Base-by-base conservation (phyloP, 1,284 basidiomycete genomes). In the Hortiboletus rubellus region DNA sequence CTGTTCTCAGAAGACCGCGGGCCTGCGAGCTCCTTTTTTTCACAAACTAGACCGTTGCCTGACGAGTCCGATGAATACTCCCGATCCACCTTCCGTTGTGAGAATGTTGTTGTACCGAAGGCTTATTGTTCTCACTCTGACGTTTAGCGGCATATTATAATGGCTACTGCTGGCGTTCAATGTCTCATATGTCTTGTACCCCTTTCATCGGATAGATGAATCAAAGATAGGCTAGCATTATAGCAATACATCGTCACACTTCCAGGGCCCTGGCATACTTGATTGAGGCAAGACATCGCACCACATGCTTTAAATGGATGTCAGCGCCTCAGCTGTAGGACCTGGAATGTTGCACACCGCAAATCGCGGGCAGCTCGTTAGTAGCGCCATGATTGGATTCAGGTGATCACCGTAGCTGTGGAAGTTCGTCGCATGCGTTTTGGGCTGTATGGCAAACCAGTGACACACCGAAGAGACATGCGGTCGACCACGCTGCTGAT, bases 401-500 rank as follows among this genome's bases (percentile, higher is more conserved):
- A 27, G 27, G 27, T 27, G 27, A 22, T 31, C 12, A 12, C 14
- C 36, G 36, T 30, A 14, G 18, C 14, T 5, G 3, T 49, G 5
- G 27, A 47, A 40, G 47, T 50, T 64, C 59, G 15, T 47, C 44
- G 17, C 50, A 38, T 41, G 41, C 31, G 10, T 46, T 47, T 62
- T 22, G 14, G 31, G 51, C 37, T 51, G 40, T 24, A 34, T 51
- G 50, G n/a, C 31, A 43, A 46, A 36, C 44, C 7, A 51, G 37
- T 43, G 52, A 50, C 52, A 55, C 52, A 42, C 41, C 3, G 34
- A 50, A 33, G 46, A 44, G 41, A 46, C 68, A 68, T 57, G 67
- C 46, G 51, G 56, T 53, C 30, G 31, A 55, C 49, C 66, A 69
- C 42, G 64, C 52, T 34, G 55, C 37, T 57, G 66, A 67, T 71